These are phyloP conservation scores for Suillus ampliporus DNA, from an alignment of 768 basidiomycete genomes.

Conservation along the genomic window DNA sequence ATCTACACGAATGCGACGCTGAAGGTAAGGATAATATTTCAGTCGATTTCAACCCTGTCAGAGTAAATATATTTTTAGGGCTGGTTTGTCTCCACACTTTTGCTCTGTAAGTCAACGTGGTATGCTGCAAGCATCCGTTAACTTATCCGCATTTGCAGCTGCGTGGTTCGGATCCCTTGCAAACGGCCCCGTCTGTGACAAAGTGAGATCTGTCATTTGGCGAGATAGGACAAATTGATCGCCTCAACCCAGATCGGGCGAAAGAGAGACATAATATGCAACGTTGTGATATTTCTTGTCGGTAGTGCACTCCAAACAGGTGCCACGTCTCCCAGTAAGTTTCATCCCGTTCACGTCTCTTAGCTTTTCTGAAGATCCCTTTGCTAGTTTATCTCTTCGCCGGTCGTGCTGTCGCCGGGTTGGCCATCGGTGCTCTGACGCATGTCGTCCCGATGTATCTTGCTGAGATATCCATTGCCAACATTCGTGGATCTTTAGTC, in stretches of 20 bases:
- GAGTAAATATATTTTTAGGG: constrained; percentile 24
- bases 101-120: constrained; percentile 28
- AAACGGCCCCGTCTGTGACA: constrained; percentile 40
- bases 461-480: constrained; percentile 46
- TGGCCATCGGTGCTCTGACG: constrained; percentile 26
- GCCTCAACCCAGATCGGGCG: constrained; percentile 29
- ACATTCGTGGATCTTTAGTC: constrained; percentile 43
- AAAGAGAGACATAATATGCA: constrained; percentile 32
- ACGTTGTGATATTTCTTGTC: constrained; percentile 34
- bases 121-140: not conserved
- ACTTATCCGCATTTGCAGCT: constrained; percentile 26
- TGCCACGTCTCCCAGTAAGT: constrained; percentile 30
- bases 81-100: constrained; percentile 37
- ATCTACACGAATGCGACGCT: constrained; percentile 34
- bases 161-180: constrained; percentile 36
- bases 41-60: not conserved
- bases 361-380: not conserved
- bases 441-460: constrained; percentile 40
- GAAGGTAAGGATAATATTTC: constrained; percentile 22
- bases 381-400: constrained; percentile 32
- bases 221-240: not conserved
- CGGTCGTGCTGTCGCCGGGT: constrained; percentile 32
- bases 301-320: constrained; percentile 38
- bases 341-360: not conserved
- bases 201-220: constrained; percentile 8